These are phyloP conservation scores for Fusarium decemcellulare DNA, from an alignment of 2,329 filamentous ascomycete genomes.

Conservation along the genomic window DNA sequence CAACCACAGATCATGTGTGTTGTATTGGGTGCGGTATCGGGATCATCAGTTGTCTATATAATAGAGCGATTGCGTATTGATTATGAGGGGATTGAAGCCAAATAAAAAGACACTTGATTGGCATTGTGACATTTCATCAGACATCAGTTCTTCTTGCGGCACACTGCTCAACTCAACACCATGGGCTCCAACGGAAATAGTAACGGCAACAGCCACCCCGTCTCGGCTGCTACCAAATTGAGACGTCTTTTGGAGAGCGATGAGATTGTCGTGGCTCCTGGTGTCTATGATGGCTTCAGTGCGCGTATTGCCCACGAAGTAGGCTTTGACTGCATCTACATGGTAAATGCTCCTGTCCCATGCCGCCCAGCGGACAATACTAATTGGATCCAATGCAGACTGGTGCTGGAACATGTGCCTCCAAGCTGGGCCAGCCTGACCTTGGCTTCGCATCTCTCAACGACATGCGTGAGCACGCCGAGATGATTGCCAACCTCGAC, in stretches of 20 bases:
- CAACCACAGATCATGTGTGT: too few relatives aligned
- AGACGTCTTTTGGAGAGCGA: conserved; percentile 55
- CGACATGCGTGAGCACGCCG: conserved; percentile 75
- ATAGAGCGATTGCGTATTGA: too few relatives aligned
- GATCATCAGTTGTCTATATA: too few relatives aligned
- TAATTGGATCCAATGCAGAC: conserved; percentile 57
- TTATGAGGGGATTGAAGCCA: too few relatives aligned
- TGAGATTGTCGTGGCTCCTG: conserved; percentile 70
- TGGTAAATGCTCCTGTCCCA: conserved; percentile 61
- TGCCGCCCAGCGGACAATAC: neutral
- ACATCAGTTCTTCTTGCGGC: too few relatives aligned
- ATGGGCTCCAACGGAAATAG: neutral
- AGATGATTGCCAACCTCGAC: conserved; percentile 74
- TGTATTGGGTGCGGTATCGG: too few relatives aligned
- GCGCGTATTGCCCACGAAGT: conserved; percentile 73
- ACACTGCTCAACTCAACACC: neutral
- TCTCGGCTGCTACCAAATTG: conserved; percentile 48
- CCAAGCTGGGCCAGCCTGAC: conserved; percentile 73
- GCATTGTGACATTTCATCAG: too few relatives aligned
- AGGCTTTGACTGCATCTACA: conserved; percentile 77
- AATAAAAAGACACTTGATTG: too few relatives aligned
- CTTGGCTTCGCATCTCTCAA: conserved; percentile 73
- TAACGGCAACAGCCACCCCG: neutral
- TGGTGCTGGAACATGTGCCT: conserved; percentile 73
- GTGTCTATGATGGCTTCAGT: conserved; percentile 78